Conservation (phyloP, 768 basidiomycete species). For the Leccinum disarticulatum region DNA sequence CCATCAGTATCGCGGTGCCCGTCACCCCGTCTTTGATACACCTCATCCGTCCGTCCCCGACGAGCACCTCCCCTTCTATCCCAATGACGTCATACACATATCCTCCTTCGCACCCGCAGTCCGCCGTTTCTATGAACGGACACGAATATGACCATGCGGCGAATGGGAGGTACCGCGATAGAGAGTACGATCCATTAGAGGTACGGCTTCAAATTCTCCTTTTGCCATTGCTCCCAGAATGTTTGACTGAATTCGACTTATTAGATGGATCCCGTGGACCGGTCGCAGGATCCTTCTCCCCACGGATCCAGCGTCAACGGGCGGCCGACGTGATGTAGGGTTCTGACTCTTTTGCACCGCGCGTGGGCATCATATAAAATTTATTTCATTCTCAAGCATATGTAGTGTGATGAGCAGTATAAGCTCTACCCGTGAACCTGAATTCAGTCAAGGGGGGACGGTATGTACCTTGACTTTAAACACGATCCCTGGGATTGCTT, state of each 20-base stretch:
- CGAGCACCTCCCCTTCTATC: slow-evolving; percentile 18
- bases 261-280: slow-evolving; percentile 16
- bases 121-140: slow-evolving; percentile 23
- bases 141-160: slow-evolving; percentile 21
- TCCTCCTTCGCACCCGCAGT: slow-evolving; percentile 7
- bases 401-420: not conserved
- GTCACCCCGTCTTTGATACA: slow-evolving; percentile 33
- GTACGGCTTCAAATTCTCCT: slow-evolving; percentile 1
- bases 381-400: slow-evolving; percentile 1
- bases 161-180: slow-evolving; percentile 29
- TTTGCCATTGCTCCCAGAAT: not conserved
- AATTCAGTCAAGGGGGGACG: not conserved
- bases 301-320: slow-evolving; percentile 26
- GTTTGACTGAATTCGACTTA: not conserved
- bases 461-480: not conserved
- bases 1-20: slow-evolving; percentile 33
- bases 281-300: slow-evolving; percentile 22
- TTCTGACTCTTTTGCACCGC: not conserved
- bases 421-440: not conserved
- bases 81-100: slow-evolving; percentile 20
- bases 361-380: not conserved
- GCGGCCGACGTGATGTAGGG: slow-evolving; percentile 22
- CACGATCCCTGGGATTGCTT: no score
- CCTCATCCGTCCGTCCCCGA: slow-evolving; percentile 30
- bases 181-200: slow-evolving; percentile 26